Evolutionary conservation across 768 basidiomycete genomes (phyloP).

Genomic region (Paxillus rubicundulus): DNA sequence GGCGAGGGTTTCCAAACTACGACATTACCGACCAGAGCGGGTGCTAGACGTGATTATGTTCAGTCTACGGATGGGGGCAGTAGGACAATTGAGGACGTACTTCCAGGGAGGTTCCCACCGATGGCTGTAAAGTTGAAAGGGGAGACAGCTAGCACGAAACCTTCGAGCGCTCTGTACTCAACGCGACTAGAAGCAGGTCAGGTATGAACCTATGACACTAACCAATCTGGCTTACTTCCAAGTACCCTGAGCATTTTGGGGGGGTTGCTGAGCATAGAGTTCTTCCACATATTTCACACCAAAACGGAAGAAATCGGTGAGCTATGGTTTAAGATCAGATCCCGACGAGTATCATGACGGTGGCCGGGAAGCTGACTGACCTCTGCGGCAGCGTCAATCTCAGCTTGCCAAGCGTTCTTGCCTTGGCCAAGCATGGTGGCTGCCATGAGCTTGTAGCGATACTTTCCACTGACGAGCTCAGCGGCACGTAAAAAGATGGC

Average conservation of each 20-base stretch:
- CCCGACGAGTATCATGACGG: background rate
- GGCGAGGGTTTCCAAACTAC: slow-evolving; percentile 98
- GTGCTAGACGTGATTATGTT: slow-evolving; percentile 45
- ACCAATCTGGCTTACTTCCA: slow-evolving; percentile 78
- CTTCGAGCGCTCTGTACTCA: slow-evolving; percentile 97
- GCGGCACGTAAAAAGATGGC: slow-evolving; percentile 99
- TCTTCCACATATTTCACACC: slow-evolving; percentile 97
- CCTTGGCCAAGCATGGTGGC: slow-evolving; percentile 98
- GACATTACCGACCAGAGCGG: slow-evolving; percentile 93
- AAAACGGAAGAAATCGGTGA: slow-evolving; percentile 93
- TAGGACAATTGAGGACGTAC: slow-evolving; percentile 31
- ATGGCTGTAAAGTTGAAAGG: slow-evolving; percentile 99
- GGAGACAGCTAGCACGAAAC: slow-evolving; percentile 95
- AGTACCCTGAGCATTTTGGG: slow-evolving; percentile 77
- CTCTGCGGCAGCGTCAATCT: slow-evolving; percentile 99
- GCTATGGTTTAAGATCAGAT: slow-evolving; percentile 36
- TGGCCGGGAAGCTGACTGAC: slow-evolving; percentile 38
- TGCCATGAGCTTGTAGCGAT: slow-evolving; percentile 91
- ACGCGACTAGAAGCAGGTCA: slow-evolving; percentile 59
- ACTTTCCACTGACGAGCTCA: slow-evolving; percentile 93
- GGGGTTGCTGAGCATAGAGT: slow-evolving; percentile 86
- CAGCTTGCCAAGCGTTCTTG: slow-evolving; percentile 99
- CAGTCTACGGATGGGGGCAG: background rate
- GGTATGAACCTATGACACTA: background rate
- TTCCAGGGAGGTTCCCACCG: slow-evolving; percentile 87